Evolutionary conservation across 1,284 basidiomycete genomes (phyloP), one percentile per base, ranked within the genome.

Genomic region (Rhizoctonia solani): DNA sequence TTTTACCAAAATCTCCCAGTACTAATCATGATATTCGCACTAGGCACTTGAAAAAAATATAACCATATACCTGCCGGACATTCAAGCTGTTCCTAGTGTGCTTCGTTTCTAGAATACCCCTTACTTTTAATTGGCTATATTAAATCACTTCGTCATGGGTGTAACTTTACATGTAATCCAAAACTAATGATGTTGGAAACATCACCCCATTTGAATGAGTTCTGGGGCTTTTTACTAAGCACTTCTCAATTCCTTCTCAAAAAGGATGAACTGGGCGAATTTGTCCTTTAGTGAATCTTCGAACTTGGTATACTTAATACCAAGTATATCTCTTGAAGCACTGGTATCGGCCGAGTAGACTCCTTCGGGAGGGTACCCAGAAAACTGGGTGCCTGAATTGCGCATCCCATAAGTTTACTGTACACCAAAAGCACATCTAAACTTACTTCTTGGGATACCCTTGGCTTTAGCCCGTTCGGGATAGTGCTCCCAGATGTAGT

Each of bases 401-500:
- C 34, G 44, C 21, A 21, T 46, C 44, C 37, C 9, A 8, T 39
- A 46, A 46, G n/a, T 14, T 46, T 19, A 21, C 5, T 14, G 9
- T 21, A 11, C n/a, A 19, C 21, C 44, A 19, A 5, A 46, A 46
- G n/a, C 21, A 46, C 8, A 5, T 9, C 19, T 41, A 5, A 19
- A 37, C 25, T 41, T 56, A 47, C 69, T 63, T 47, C 67, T 69
- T 4, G 66, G 54, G 19, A 71, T 34, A 1, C 41, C 29, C 34
- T 66, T 66, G 11, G 34, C 59, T 6, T 39, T 14, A 29, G 67
- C 69, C 19, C 68, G 19, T 25, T 69, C 69, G 5, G 67, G 61
- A 27, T 66, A 68, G 53, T 67, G 66, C 41, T 53, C 47, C 70
- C 67, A 71, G 30, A 66, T 67, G 39, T 42, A 65, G 50, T 63